Percentiles rank a stretch among this genome's conserved stretches.
Conservation (phyloP, 2,329 filamentous ascomycete species). For the Cercospora citrullina region DNA sequence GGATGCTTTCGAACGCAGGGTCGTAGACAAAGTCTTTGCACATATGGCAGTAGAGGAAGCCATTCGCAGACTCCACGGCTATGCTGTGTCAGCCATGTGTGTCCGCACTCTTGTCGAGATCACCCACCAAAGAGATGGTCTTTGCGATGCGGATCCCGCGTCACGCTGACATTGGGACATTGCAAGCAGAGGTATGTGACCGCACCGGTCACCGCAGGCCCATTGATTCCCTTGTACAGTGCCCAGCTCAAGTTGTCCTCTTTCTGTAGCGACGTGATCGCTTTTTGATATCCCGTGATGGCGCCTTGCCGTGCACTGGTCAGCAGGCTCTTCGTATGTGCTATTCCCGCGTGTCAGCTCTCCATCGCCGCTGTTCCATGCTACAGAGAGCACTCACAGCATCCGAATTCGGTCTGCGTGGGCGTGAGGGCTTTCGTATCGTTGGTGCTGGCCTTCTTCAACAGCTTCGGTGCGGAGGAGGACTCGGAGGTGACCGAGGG, state of each 20-base stretch:
- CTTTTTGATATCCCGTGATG: conserved; percentile 69
- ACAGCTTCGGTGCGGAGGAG: conserved; percentile 43
- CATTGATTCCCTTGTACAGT: conserved; percentile 56
- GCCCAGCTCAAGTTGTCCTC: conserved; percentile 65
- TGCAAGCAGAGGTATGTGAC: conserved; percentile 66
- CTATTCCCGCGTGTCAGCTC: conserved; percentile 49
- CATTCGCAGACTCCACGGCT: conserved; percentile 78
- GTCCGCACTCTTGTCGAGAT: neutral
- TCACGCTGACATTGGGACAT: conserved; percentile 67
- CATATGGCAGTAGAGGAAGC: conserved; percentile 75
- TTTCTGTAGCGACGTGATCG: conserved; percentile 71
- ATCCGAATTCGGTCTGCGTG: conserved; percentile 31
- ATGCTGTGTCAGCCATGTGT: conserved; percentile 14
- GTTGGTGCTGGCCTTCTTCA: conserved; percentile 35
- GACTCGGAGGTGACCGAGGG: conserved; percentile 41
- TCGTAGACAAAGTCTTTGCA: conserved; percentile 84
- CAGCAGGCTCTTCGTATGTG: conserved; percentile 70
- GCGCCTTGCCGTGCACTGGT: conserved; percentile 67
- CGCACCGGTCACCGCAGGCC: conserved; percentile 27
- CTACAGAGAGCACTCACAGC: conserved; percentile 17
- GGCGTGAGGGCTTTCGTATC: conserved; percentile 43
- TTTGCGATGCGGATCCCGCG: conserved; percentile 71
- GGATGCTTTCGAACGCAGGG: conserved; percentile 73
- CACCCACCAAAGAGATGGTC: conserved; percentile 70
- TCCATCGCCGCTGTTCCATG: neutral